Conservation (phyloP, 1,284 basidiomycete species). For the Calocybe gambosa region DNA sequence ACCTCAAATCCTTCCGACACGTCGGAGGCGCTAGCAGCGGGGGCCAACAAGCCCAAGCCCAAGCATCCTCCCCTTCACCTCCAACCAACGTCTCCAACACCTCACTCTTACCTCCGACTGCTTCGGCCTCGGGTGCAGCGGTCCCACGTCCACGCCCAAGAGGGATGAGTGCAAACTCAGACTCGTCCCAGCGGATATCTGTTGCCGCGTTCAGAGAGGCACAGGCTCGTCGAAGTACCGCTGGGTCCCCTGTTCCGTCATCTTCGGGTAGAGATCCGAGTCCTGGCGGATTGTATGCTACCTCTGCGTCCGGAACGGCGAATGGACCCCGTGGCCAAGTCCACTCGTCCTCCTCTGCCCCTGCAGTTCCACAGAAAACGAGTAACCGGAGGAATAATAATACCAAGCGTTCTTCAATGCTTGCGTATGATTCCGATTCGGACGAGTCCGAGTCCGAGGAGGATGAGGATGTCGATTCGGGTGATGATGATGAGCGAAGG, state of each 20-base stretch:
- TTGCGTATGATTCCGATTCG: constrained; percentile 26
- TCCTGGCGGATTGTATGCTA: constrained; percentile 17
- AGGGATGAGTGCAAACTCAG: constrained; percentile 52
- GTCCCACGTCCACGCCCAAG: constrained; percentile 43
- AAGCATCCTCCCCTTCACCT: too few species aligned
- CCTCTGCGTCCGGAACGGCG: constrained; percentile 11
- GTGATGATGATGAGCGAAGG: background rate
- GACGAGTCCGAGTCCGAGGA: constrained; percentile 19
- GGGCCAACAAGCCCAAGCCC: too few species aligned
- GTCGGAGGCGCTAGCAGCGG: too few species aligned
- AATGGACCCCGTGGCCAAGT: constrained; percentile 15
- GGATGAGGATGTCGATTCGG: background rate
- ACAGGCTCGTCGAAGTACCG: constrained; percentile 56
- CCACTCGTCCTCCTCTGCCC: constrained; percentile 16
- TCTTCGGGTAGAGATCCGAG: constrained; percentile 43
- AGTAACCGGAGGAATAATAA: background rate
- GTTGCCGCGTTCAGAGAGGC: constrained; percentile 75
- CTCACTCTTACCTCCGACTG: constrained; percentile 22
- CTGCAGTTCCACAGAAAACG: background rate
- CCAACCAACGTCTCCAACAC: constrained; percentile 24
- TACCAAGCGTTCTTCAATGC: constrained; percentile 18
- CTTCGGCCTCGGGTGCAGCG: too few species aligned
- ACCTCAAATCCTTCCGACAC: constrained; percentile 68
- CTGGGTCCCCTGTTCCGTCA: constrained; percentile 56
- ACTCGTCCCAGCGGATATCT: constrained; percentile 64